Evolutionary conservation across 768 basidiomycete species (phyloP), one percentile per base, ranked within the genome.

Genomic region (Crucibulum laeve): DNA sequence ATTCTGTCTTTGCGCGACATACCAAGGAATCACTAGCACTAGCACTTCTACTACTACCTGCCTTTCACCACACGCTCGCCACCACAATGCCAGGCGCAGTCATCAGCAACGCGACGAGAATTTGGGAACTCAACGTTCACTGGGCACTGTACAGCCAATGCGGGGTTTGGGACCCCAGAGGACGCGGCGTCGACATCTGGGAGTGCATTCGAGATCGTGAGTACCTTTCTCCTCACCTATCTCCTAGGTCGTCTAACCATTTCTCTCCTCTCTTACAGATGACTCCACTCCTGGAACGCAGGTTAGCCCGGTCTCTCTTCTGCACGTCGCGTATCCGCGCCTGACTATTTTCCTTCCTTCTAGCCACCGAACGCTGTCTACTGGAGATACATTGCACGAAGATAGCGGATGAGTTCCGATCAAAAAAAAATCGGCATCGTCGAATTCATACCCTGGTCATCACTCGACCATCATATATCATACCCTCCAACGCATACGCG

Each of bases 101-200:
- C 50, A 80, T 84, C 43, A 74, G 71, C 54, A 80, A 81, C 53
- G 79, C 82, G 18, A 87, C 84, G 1, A 68, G 79, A 43, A 79
- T 84, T 28, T 87, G 84, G 84, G 84, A 85, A 58, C 53, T 71
- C 54, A 80, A 82, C 57, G 67, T 82, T 32, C 67, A 80, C 59
- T 87, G 84, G 84, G 53, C 70, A 18, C 50, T 80, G 34, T 72
- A 76, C 58, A 77, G 77, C 47, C 85, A 87, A 55, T 87, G 85
- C 59, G 79, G 79, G 43, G 71, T 82, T 11, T 87, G 84, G 84
- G 80, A 87, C 61, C 63, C 76, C 18, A 75, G 72, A 60, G 71
- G 77, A 41, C 75, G 77, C 30, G 78, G 81, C 21, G 85, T 87
- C 32, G 82, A 85, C 44, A 74, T 87, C 43, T 87, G 84, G 84